A percentile compares a stretch with the other conserved stretches of the same genome.
Conservation (phyloP, 139 green algal genomes). For the Chlorella sp. region DNA sequence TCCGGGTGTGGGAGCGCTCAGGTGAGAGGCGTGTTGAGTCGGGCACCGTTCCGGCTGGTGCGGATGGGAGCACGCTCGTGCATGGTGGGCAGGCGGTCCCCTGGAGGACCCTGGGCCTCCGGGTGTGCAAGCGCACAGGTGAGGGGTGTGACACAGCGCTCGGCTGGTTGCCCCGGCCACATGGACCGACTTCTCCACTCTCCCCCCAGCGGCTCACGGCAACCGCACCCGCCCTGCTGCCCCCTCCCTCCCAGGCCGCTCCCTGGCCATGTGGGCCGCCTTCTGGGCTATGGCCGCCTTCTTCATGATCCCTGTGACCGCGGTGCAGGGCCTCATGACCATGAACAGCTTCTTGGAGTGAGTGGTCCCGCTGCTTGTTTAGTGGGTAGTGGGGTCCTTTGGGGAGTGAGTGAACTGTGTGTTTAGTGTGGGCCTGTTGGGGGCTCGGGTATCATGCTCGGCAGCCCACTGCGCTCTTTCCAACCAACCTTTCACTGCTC, state of each 20-base stretch:
- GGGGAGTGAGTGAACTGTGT: no score
- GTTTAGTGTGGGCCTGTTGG: no score
- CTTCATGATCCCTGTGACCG: conserved; percentile 54
- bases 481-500: background rate
- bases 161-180: no score
- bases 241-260: conserved; percentile 19
- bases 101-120: no score
- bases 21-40: conserved; percentile 7
- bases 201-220: no score
- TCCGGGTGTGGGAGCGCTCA: conserved; percentile 49
- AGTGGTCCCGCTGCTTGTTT: background rate
- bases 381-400: background rate
- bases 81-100: no score
- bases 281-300: conserved; percentile 56
- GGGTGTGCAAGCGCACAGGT: no score
- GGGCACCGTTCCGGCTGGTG: no score
- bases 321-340: conserved; percentile 43
- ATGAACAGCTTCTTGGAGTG: conserved; percentile 28
- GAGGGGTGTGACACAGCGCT: no score
- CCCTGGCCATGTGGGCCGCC: conserved; percentile 26
- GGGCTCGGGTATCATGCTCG: background rate
- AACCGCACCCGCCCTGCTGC: background rate
- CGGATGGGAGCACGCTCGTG: no score
- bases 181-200: no score
- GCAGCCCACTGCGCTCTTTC: background rate